A percentile compares a stretch with the other conserved stretches of the same genome.
Evolutionary conservation across 73 alveolate genomes (phyloP).

Genomic region (Tetrahymena thermophila): DNA sequence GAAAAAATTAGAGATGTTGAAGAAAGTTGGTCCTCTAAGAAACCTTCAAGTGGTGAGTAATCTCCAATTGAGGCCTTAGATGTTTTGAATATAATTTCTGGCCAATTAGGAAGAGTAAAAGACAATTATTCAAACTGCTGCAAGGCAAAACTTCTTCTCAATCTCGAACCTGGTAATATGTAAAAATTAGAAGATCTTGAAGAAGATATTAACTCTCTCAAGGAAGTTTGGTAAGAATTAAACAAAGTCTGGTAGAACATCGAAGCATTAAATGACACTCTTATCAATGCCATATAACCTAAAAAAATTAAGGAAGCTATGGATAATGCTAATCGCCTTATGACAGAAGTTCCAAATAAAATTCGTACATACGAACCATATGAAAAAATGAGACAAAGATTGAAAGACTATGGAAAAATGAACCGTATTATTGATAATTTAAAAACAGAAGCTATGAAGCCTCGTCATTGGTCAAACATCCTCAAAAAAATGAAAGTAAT

Average conservation of each 20-base stretch:
- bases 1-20: constrained; percentile 93
- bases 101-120: constrained; percentile 2
- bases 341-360: constrained; percentile 63
- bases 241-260: constrained; percentile 64
- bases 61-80: constrained; percentile 83
- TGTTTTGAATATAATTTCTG: constrained; percentile 33
- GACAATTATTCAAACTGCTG: constrained; percentile 90
- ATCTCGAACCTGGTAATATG: constrained; percentile 85
- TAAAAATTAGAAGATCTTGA: constrained; percentile 72
- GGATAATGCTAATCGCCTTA: constrained; percentile 31
- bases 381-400: constrained; percentile 87
- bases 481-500: constrained; percentile 68
- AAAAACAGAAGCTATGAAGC: constrained; percentile 98
- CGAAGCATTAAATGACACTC: constrained; percentile 41
- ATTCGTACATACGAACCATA: constrained; percentile 86
- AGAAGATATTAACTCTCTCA: constrained; percentile 65
- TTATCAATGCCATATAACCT: constrained; percentile 8
- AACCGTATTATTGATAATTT: constrained; percentile 79
- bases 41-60: constrained; percentile 80
- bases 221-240: constrained; percentile 85
- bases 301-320: constrained; percentile 45
- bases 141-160: constrained; percentile 92
- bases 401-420: constrained; percentile 73
- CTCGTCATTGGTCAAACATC: constrained; percentile 87
- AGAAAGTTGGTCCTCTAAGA: constrained; percentile 86